phyloP scores from a whole-genome alignment of 1,284 basidiomycete genomes.

The Takashimella koratensis region DNA sequence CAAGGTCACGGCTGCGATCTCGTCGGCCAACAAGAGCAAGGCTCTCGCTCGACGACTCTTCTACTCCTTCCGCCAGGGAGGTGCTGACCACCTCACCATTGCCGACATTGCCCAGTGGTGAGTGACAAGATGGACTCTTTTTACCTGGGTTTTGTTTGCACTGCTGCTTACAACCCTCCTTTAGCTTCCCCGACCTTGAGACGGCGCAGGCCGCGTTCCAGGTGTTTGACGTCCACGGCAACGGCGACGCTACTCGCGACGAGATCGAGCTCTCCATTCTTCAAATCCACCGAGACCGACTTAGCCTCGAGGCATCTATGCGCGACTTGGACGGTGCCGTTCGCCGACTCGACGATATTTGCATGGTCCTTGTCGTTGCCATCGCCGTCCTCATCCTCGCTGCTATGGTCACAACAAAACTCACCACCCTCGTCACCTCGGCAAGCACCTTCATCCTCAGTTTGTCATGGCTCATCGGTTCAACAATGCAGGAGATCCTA shows the following conservation, averaged over 20 bases:
- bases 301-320: conserved; percentile 83
- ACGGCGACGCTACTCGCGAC: conserved; percentile 71
- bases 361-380: conserved; percentile 55
- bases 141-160: background rate
- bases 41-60: conserved; percentile 78
- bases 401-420: conserved; percentile 65
- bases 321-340: conserved; percentile 86
- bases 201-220: conserved; percentile 64
- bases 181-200: conserved; percentile 61
- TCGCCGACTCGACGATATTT: conserved; percentile 56
- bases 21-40: conserved; percentile 76
- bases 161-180: background rate
- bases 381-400: conserved; percentile 71
- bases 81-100: conserved; percentile 60
- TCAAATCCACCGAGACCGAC: conserved; percentile 78
- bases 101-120: conserved; percentile 66
- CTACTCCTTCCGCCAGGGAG: conserved; percentile 74
- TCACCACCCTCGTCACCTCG: conserved; percentile 70
- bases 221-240: conserved; percentile 79
- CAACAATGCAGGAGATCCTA: conserved; percentile 53
- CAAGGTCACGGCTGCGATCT: conserved; percentile 72
- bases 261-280: conserved; percentile 74
- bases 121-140: too few species aligned
- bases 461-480: conserved; percentile 84
- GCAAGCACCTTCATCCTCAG: conserved; percentile 78